Conservation (phyloP, 129 eudicot genomes). For the Oenanthe sinensis region DNA sequence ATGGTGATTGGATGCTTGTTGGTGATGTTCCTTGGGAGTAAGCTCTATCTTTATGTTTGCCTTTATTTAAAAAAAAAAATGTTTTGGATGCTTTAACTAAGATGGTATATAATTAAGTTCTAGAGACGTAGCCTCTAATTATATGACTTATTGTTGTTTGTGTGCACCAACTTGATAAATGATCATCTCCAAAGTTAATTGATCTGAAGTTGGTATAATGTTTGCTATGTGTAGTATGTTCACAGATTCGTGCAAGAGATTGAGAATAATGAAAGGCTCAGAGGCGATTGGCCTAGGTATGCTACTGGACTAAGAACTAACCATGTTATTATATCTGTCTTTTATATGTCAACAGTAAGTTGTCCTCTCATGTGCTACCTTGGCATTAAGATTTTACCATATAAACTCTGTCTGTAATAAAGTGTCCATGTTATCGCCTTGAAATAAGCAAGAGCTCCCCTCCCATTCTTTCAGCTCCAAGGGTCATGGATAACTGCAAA, state of each 20-base stretch:
- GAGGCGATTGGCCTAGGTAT: constrained; percentile 6
- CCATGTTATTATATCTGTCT: neutral
- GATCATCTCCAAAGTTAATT: neutral
- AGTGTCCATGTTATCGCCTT: neutral
- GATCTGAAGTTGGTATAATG: neutral
- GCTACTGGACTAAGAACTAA: neutral
- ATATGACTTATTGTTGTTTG: neutral
- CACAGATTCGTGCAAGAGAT: constrained; percentile 4
- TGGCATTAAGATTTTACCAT: neutral
- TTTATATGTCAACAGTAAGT: neutral
- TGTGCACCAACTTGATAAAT: neutral
- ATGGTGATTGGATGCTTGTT: constrained; percentile 15
- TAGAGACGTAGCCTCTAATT: neutral
- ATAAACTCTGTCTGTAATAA: neutral
- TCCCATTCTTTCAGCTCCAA: constrained; percentile 3
- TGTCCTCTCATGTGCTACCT: neutral
- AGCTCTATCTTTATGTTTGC: neutral
- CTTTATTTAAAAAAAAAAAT: neutral
- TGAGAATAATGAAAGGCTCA: constrained; percentile 4
- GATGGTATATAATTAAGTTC: neutral
- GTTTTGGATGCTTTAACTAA: neutral
- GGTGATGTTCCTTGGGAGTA: constrained; percentile 14
- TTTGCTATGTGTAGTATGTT: constrained; percentile 1
- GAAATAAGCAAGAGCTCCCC: neutral
- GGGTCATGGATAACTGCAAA: neutral